phyloP scores from a whole-genome alignment of 345 rosid genomes.

The Citrus sp. region DNA sequence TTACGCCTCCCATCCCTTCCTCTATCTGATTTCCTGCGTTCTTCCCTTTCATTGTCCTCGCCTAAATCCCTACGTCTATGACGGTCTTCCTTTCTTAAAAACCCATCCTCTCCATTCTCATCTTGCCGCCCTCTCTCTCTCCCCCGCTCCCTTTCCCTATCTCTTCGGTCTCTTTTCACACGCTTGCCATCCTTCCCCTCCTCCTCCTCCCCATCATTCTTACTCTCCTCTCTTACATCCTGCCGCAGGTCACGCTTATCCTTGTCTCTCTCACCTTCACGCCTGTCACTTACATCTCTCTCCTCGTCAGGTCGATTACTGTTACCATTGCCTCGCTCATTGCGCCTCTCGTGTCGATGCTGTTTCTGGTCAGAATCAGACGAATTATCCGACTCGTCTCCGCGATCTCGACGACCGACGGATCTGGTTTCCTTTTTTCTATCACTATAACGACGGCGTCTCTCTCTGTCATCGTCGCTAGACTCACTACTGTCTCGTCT shows the following conservation, averaged over 20 bases:
- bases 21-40: constrained; percentile 6
- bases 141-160: constrained; percentile 5
- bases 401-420: neutral
- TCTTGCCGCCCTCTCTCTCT: constrained; percentile 20
- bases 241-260: neutral
- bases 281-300: constrained; percentile 1
- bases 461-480: constrained; percentile 14
- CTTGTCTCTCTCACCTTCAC: neutral
- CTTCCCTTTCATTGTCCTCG: constrained; percentile 26
- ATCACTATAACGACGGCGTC: neutral
- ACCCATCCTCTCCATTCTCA: constrained; percentile 20
- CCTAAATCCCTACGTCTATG: constrained; percentile 20
- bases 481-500: constrained; percentile 21
- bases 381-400: neutral
- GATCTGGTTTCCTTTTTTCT: constrained; percentile 2
- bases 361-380: constrained; percentile 1
- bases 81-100: constrained; percentile 28
- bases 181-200: constrained; percentile 19
- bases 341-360: constrained; percentile 5
- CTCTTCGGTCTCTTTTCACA: constrained; percentile 20
- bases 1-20: neutral
- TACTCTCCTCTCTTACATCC: neutral
- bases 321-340: neutral
- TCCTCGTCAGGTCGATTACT: neutral
- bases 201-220: neutral